Evolutionary conservation across 75 land plant genomes (phyloP).

Genomic region (Picea glauca): DNA sequence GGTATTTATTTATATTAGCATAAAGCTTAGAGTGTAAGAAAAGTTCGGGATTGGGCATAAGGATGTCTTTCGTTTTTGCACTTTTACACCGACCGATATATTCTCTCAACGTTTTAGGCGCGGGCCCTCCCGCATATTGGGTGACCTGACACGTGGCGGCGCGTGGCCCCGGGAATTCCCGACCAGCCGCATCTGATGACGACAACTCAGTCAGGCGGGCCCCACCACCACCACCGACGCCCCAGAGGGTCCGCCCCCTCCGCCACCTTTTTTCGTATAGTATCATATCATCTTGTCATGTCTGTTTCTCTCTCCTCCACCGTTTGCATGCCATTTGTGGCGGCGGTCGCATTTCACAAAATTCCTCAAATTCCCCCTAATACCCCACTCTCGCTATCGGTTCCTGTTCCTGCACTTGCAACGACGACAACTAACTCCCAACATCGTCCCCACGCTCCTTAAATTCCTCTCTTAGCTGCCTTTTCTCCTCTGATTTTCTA

Average conservation of each 20-base stretch:
- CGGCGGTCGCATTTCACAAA: slow-evolving; percentile 10
- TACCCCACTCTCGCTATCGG: too few relatives aligned
- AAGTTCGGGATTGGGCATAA: background rate
- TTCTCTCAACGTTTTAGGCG: slow-evolving; percentile 12
- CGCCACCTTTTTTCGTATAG: slow-evolving; percentile 9
- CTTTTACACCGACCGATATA: slow-evolving; percentile 16
- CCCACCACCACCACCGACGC: slow-evolving; percentile 1
- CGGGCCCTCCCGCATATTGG: background rate
- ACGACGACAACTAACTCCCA: too few relatives aligned
- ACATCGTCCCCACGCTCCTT: too few relatives aligned
- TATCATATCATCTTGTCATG: background rate
- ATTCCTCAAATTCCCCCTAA: background rate
- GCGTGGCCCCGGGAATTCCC: background rate
- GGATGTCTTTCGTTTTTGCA: slow-evolving; percentile 9
- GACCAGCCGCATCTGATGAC: slow-evolving; percentile 13
- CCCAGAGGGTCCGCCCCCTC: background rate
- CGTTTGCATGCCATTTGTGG: slow-evolving; percentile 3
- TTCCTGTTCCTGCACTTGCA: too few relatives aligned
- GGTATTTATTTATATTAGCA: background rate
- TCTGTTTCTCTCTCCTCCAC: background rate
- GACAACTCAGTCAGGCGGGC: slow-evolving; percentile 7
- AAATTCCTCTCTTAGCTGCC: too few relatives aligned
- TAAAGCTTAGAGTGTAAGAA: background rate
- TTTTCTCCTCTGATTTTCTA: too few relatives aligned
- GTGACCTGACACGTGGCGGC: background rate